Evolutionary conservation across 768 basidiomycete species (phyloP).

Genomic region (Hortiboletus flavorubellus): DNA sequence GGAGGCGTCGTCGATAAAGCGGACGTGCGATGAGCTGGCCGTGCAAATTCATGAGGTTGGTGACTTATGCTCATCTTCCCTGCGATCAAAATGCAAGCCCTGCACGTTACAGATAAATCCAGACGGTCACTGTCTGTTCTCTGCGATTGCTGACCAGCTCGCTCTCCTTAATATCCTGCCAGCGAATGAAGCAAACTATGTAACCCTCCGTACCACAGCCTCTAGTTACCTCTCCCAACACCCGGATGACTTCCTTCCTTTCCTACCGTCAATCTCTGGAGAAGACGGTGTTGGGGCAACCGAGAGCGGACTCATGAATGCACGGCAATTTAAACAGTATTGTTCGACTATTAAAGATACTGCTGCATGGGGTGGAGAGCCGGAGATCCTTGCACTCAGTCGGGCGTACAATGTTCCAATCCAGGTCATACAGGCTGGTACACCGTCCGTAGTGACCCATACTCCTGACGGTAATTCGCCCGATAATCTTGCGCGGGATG

Average conservation of each 20-base stretch:
- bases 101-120: slow-evolving; percentile 70
- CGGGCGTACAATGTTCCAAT: slow-evolving; percentile 80
- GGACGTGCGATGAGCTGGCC: slow-evolving; percentile 61
- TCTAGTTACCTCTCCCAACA: slow-evolving; percentile 80
- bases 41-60: slow-evolving; percentile 65
- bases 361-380: slow-evolving; percentile 96
- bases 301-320: slow-evolving; percentile 69
- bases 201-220: slow-evolving; percentile 61
- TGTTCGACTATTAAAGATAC: slow-evolving; percentile 77
- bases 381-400: slow-evolving; percentile 89
- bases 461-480: slow-evolving; percentile 44
- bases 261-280: slow-evolving; percentile 71
- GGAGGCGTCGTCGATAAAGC: slow-evolving; percentile 62
- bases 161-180: slow-evolving; percentile 65
- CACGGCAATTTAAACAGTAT: slow-evolving; percentile 63
- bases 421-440: slow-evolving; percentile 83
- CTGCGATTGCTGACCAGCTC: slow-evolving; percentile 91
- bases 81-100: slow-evolving; percentile 1
- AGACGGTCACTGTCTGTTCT: slow-evolving; percentile 95
- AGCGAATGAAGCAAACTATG: slow-evolving; percentile 54
- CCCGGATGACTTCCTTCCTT: slow-evolving; percentile 89
- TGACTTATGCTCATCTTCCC: background rate
- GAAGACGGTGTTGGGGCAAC: slow-evolving; percentile 67
- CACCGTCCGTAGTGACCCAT: slow-evolving; percentile 82
- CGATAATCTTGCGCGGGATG: slow-evolving; percentile 26